Base-by-base conservation (phyloP, 2,329 filamentous ascomycete species). In the Hypomyces rosellus region DNA sequence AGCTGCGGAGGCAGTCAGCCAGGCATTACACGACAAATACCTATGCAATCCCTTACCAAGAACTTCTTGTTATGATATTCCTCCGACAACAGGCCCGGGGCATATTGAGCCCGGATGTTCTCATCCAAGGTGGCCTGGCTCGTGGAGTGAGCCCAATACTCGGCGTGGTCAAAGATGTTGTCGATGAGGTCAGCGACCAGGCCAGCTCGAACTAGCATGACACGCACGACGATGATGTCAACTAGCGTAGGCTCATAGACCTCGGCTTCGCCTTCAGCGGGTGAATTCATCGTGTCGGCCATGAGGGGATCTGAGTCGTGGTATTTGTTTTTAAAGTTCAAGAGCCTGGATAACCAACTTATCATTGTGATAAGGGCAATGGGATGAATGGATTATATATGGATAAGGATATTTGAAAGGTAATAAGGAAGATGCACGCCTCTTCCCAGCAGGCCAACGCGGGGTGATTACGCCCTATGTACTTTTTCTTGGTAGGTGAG, bases 91-190 rank as follows among this genome's bases (percentile, higher is more conserved):
- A 34, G 34, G 14, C 36, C 42, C 13, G 3, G 7, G 1, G 41
- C 42, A n/a, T 14, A 6, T 6, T 11, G 3, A 16, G 50, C 47
- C 4, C 3, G 12, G 15, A 52, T 44, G 4, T 8, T 14, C 12
- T 25, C 15, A 2, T 50, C 2, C 6, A 37, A 65, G 18, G 65
- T 55, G 13, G 67, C 55, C 22, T 61, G 62, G 34, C 64, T 68
- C 45, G 59, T 63, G 2, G 74, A 74, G 55, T 75, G 75, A 12
- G 74, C 75, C 81, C 82, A 85, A 62, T 84, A 85, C 63, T 84
- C 80, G 48, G 81, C 82, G 20, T 69, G 61, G 57, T 85, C 81
- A 49, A 84, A 62, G 42, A 85, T 73, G 37, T 63, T 62, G 57
- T 83, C 75, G 38, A 82, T 67, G 0, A 85, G 53, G 54, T 84